Base-by-base conservation (phyloP, 2,329 filamentous ascomycete species). In the Nannizziopsis barbatae region DNA sequence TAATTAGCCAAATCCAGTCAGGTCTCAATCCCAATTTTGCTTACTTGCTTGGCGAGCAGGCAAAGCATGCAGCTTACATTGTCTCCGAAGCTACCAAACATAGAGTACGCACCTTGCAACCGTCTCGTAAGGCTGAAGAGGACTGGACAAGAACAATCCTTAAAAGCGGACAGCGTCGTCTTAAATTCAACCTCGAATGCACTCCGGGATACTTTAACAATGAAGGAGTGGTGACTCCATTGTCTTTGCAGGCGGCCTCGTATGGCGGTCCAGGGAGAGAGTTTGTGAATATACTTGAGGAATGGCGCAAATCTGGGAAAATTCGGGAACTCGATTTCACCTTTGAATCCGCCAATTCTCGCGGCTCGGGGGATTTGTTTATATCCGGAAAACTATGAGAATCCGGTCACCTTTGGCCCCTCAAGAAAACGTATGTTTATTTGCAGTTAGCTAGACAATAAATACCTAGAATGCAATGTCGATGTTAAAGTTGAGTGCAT, bases 1-100 rank as follows among this genome's bases (percentile, higher is more conserved):
- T 72, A 55, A 56, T 67, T 0, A 69, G 70, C 10, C 56, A 66
- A 0, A 48, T 59, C n/a, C 75, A 77, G 58, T 56, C 62, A 1
- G 68, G 61, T 32, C 37, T 38, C 31, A 40, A 41, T 8, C 40
- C 41, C n/a, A 44, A 49, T 18, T 49, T 49, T 33, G 35, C 37
- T 22, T 32, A 38, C 12, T 43, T 44, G 47, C 31, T 49, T 20
- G 32, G 9, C 32, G 47, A 49, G n/a, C 40, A 49, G n/a, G 39
- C 33, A 11, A 49, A 43, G 14, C 47, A 49, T 40, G 37, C 44
- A 9, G 47, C 47, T 7, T 32, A 39, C 35, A 49, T 49, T n/a
- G 18, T 49, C 15, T 49, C 47, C 12, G 40, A 31, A 22, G 32
- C 47, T 15, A 18, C 12, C 11, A 30, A 12, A 15, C 18, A 49